Conservation (phyloP, 768 basidiomycete species). For the Serendipita sp. region DNA sequence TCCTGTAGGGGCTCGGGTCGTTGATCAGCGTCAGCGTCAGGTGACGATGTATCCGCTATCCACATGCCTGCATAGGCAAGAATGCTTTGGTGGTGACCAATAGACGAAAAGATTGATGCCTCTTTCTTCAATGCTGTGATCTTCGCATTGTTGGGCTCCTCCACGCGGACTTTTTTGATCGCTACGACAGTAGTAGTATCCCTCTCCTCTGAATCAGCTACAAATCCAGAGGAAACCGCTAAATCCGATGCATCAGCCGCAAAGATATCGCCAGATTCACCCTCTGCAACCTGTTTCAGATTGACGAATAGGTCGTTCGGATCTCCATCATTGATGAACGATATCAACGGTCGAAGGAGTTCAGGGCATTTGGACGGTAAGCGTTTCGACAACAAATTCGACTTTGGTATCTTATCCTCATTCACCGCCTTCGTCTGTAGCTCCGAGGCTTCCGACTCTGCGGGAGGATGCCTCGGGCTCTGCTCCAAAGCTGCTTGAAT, state of each 20-base stretch:
- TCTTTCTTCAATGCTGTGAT: constrained; percentile 48
- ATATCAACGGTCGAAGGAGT: constrained; percentile 40
- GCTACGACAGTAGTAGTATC: constrained; percentile 36
- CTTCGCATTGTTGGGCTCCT: constrained; percentile 44
- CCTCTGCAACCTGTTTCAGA: constrained; percentile 66
- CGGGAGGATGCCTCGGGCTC: neutral
- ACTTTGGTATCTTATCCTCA: too few relatives aligned
- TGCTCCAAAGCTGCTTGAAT: too few relatives aligned
- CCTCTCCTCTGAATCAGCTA: constrained; percentile 8
- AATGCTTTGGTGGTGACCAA: constrained; percentile 44
- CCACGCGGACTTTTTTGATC: constrained; percentile 55
- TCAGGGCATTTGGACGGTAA: constrained; percentile 7
- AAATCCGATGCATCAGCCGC: constrained; percentile 20
- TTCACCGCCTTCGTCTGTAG: neutral
- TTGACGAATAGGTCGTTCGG: constrained; percentile 50
- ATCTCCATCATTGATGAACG: constrained; percentile 49
- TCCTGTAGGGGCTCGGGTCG: constrained; percentile 33
- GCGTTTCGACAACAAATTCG: too few relatives aligned
- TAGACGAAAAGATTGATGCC: constrained; percentile 35
- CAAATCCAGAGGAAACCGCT: constrained; percentile 16
- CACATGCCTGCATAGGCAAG: constrained; percentile 39
- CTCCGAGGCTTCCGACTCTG: too few relatives aligned
- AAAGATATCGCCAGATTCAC: constrained; percentile 63
- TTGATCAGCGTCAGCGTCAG: constrained; percentile 29
- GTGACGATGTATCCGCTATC: neutral